Base-by-base conservation (phyloP, 306 rosid species). In the Sechiopsis laciniata region DNA sequence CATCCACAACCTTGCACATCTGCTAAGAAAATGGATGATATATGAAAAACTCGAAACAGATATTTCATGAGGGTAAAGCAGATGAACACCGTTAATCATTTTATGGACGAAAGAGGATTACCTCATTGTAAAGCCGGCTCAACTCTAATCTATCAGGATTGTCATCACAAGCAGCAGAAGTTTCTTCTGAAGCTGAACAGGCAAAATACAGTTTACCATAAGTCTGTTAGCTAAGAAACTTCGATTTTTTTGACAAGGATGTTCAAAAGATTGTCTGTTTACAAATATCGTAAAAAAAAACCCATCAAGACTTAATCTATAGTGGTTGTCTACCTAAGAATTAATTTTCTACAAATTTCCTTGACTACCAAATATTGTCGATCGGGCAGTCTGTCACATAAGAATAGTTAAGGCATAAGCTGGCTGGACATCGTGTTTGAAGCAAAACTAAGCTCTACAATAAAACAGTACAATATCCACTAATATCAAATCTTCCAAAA, bases 41-140 rank as follows among this genome's bases (percentile, higher is more conserved):
- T 16, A 61, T 45, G 2, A 10, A 62, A 16, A 45, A 37, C 10
- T 66, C 10, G 35, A 66, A 20, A 45, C 17, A 11, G 29, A 10
- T 0, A 10, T 35, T 63, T 37, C 37, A 5, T 32, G 5, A 32
- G 3, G 37, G 37, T 32, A 32, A 32, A 32, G 37, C 37, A 32
- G 37, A 2, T 32, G 37, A 32, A 32, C 35, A 11, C 48, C 14
- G 2, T n/a, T 51, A 0, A 52, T 22, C 35, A 35, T 45, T 5
- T 13, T 15, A n/a, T 3, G 4, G 8, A 46, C 73, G 54, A 64
- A 62, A 60, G 7, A 32, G 22, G 14, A 13, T 70, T 84, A 91
- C 99, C 92, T 89, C 84, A 82, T 95, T 95, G 79, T 91, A 95
- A 72, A 95, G 90, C 19, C 78, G 89, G 80, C 81, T 83, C 79